Conservation (phyloP, 495 filamentous ascomycete genomes). For the Penicillium antarcticum region DNA sequence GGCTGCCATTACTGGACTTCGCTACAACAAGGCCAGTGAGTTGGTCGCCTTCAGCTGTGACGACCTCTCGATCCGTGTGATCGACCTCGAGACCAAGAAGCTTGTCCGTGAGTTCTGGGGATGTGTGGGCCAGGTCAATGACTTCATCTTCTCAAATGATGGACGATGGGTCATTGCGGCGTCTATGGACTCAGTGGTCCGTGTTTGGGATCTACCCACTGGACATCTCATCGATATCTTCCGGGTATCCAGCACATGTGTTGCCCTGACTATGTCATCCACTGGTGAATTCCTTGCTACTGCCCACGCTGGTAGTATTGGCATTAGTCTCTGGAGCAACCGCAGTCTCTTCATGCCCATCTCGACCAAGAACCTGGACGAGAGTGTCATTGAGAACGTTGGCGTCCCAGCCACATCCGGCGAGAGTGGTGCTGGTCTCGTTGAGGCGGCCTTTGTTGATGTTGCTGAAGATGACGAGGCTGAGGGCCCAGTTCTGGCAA, state of each 20-base stretch:
- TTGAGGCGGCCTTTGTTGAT: constrained; percentile 67
- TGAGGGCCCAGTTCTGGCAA: constrained; percentile 44
- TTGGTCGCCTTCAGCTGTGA: constrained; percentile 88
- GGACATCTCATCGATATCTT: constrained; percentile 92
- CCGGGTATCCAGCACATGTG: constrained; percentile 69
- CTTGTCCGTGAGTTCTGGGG: constrained; percentile 93
- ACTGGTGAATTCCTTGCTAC: constrained; percentile 93
- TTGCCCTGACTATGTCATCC: constrained; percentile 77
- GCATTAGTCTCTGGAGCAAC: constrained; percentile 93
- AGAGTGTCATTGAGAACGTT: constrained; percentile 63
- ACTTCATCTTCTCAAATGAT: constrained; percentile 89
- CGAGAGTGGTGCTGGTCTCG: constrained; percentile 67
- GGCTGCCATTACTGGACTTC: constrained; percentile 69
- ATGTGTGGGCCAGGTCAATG: constrained; percentile 73
- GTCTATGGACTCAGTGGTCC: constrained; percentile 74
- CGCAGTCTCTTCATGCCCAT: constrained; percentile 83
- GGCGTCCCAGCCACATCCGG: constrained; percentile 72
- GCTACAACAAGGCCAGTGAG: constrained; percentile 76
- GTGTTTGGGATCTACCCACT: constrained; percentile 94
- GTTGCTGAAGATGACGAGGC: constrained; percentile 45
- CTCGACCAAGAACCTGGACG: constrained; percentile 74
- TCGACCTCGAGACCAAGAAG: constrained; percentile 87
- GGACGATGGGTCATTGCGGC: constrained; percentile 91
- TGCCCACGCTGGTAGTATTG: constrained; percentile 77
- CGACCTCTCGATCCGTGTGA: constrained; percentile 80